Base-by-base conservation (phyloP, 2,329 filamentous ascomycete genomes). In the Pyricularia grisea region DNA sequence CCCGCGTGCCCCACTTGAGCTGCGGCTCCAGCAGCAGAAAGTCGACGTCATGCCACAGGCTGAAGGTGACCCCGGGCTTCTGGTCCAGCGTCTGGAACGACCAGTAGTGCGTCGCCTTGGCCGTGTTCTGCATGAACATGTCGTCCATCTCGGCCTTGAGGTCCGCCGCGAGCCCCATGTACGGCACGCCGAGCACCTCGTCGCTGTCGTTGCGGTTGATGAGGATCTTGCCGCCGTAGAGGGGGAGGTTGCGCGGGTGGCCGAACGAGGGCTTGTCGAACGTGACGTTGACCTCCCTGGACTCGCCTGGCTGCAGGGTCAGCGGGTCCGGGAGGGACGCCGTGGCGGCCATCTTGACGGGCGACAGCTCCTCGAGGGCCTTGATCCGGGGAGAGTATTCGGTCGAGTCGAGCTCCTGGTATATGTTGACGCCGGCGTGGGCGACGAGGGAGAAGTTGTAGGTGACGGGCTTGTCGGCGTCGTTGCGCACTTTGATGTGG, bases 341-440 rank as follows among this genome's bases (percentile, higher is more conserved):
- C 5, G 28, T 33, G 30, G 68, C 58, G 0, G 74, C 70, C 33
- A 72, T 67, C n/a, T 68, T 55, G 20, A 70, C 67, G n/a, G 63
- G 63, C 28, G 27, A 23, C 28, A 65, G 63, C 63, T 65, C 28
- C 17, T 11, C 28, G 9, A 65, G 5, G 28, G 17, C 63, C 63
- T 65, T 65, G 20, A 68, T 55, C 31, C 70, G 68, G 65, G 70
- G 70, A 14, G 71, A 63, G 60, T 65, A 68, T 36, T 64, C 50
- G 55, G 28, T 6, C 28, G 20, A n/a, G 28, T 65, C 63, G 28
- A 33, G 65, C 63, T 30, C 28, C 17, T n/a, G 11, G 28, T 73
- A n/a, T 20, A 77, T 77, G 71, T 81, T 79, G 36, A 79, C 74
- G 50, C 79, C 80, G 28, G 75, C 79, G 7, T 76, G 76, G 10